Conservation (phyloP, 2,329 filamentous ascomycete genomes). For the Phaeosphaeria sp. region DNA sequence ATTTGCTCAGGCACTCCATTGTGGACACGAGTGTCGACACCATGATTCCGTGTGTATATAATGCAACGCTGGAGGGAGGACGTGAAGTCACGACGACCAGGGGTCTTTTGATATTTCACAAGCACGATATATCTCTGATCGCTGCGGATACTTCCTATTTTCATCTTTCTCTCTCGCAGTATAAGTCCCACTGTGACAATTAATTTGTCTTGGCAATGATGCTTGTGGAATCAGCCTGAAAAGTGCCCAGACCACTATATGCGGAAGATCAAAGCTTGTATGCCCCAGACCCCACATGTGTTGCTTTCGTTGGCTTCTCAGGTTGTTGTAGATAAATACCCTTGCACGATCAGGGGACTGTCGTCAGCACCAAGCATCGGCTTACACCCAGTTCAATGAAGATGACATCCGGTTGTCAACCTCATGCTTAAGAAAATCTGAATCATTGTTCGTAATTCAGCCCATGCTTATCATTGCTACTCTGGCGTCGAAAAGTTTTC, state of each 20-base stretch:
- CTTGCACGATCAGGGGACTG: background rate
- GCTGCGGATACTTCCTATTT: background rate
- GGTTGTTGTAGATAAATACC: background rate
- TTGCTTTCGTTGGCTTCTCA: background rate
- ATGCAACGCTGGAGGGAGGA: too few species aligned
- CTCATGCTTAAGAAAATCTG: background rate
- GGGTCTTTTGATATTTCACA: too few species aligned
- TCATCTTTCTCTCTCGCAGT: background rate
- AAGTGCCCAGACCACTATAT: constrained; percentile 9
- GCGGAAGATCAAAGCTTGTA: constrained; percentile 7
- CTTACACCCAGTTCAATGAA: background rate
- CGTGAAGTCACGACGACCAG: too few species aligned
- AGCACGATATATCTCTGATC: background rate
- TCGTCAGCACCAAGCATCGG: background rate
- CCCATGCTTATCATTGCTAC: background rate
- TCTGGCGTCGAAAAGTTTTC: background rate
- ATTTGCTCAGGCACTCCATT: background rate
- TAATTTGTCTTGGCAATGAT: background rate
- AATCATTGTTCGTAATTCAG: too few species aligned
- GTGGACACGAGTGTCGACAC: too few species aligned
- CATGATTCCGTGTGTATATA: too few species aligned
- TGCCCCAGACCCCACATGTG: background rate
- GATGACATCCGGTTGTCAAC: background rate
- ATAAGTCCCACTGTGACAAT: background rate
- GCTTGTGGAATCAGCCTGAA: constrained; percentile 8